Evolutionary conservation across 2,329 filamentous ascomycete species (phyloP), one percentile per base, ranked within the genome.

Genomic region (Colletotrichum lindemuthianum): DNA sequence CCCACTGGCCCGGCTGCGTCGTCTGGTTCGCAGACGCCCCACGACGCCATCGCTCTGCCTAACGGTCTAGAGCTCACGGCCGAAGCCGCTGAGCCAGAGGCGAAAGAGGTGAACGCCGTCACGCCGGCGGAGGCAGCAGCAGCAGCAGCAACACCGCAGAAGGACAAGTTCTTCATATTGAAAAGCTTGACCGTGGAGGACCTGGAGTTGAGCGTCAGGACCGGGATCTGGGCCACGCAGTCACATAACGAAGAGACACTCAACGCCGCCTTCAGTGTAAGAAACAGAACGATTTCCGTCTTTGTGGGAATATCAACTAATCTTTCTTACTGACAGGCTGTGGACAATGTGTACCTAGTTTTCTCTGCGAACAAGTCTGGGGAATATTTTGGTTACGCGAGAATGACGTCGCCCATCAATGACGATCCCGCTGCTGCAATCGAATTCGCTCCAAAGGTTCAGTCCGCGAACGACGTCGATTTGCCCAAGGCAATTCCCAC

Each of bases 361-460:
- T 98, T 98, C 76, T 98, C 95, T 1, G 95, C 95, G 11, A 98
- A 98, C 77, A 97, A 97, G 73, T 97, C 95, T 0, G 95, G 95
- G 11, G 95, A 97, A 76, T 98, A 97, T 74, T 97, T 96, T 78
- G 95, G 95, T 16, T 97, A 97, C 73, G 95, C 94, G 16, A 88
- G 91, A 41, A 98, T 98, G 95, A 81, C 84, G 9, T 97, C 95
- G 24, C 82, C 88, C 4, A 97, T 97, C 71, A 89, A 91, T 70
- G 86, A 94, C 59, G 91, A 97, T 69, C 88, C 90, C 10, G 84
- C 84, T 0, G 86, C 89, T 1, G 87, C 88, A 1, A 87, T 92
- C 52, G 84, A 91, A 72, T 90, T 92, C 76, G 88, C 88, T 5
- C 88, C 88, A 1, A 88, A 88, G 69, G 81, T 84, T 8, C 88